These are phyloP conservation scores for Ramaria rubella DNA, from an alignment of 768 basidiomycete genomes.

Conservation along the genomic window DNA sequence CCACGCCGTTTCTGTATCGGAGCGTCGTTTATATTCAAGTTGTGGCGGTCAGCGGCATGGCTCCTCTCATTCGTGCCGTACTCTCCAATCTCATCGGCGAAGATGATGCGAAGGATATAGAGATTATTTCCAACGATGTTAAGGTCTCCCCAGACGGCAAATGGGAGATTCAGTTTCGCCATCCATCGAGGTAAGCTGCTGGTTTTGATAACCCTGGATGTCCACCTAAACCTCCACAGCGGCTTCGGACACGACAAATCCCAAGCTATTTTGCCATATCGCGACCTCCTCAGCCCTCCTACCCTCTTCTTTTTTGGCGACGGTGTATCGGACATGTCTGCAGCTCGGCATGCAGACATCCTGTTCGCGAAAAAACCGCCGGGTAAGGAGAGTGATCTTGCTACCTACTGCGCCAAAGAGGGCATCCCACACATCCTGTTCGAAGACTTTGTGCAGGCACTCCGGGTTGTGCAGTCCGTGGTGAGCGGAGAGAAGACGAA, in stretches of 20 bases:
- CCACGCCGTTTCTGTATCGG: neutral
- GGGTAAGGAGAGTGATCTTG: slow-evolving; percentile 80
- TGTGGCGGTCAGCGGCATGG: slow-evolving; percentile 66
- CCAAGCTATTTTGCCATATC: slow-evolving; percentile 87
- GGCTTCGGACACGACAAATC: slow-evolving; percentile 96
- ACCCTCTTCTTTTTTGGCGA: slow-evolving; percentile 96
- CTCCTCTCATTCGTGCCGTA: slow-evolving; percentile 86
- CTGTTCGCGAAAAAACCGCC: slow-evolving; percentile 87
- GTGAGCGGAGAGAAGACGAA: slow-evolving; percentile 64
- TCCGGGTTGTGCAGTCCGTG: slow-evolving; percentile 55
- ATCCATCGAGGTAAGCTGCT: slow-evolving; percentile 69
- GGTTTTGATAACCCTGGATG: neutral
- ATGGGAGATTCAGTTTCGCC: slow-evolving; percentile 83
- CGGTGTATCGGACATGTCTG: slow-evolving; percentile 93
- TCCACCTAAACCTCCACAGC: slow-evolving; percentile 30
- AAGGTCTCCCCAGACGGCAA: slow-evolving; percentile 52
- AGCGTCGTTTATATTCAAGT: neutral
- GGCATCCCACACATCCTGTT: slow-evolving; percentile 79
- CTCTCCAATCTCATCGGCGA: slow-evolving; percentile 75
- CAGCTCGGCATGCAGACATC: slow-evolving; percentile 85
- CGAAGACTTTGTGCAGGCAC: slow-evolving; percentile 57
- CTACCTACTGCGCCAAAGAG: slow-evolving; percentile 71
- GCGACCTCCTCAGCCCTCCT: slow-evolving; percentile 61
- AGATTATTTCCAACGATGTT: slow-evolving; percentile 93
- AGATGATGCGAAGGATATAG: slow-evolving; percentile 65